Evolutionary conservation across 2,329 filamentous ascomycete genomes (phyloP), one percentile per base, ranked within the genome.

Genomic region (Stagonosporopsis rhizophila): DNA sequence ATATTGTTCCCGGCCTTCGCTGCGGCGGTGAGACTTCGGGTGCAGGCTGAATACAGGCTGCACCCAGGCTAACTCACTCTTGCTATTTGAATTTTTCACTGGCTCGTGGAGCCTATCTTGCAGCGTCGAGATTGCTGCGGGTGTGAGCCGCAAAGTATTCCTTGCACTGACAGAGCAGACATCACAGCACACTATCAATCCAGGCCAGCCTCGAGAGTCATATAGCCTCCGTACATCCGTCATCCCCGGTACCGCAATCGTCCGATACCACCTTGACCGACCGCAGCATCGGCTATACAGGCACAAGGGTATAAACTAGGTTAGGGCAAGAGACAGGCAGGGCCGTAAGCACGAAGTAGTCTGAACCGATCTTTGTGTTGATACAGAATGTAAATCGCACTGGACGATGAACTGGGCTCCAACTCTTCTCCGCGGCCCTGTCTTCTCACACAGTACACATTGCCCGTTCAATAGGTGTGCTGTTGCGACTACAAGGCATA

Each of bases 21-120:
- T 44, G 37, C 37, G 34, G 32, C 23, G 44, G 44, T 54, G 38
- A 19, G 19, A 47, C 23, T 30, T 54, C 51, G 42, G 50, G 27
- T 22, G 8, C 30, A 32, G 17, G 14, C 34, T 45, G 41, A 6
- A 37, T 28, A 30, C 39, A 15, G 25, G 7, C 32, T 14, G 22
- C 23, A 34, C 14, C 3, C 15, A 35, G 32, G 15, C 32, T 35
- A 12, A 9, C 15, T 35, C 23, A 44, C 12, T 25, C 7, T 27
- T 42, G 30, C 19, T 20, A 12, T 30, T 48, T 23, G 20, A 30
- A 11, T 17, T 7, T 15, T 30, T 2, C 5, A 5, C 2, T 23
- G 17, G 17, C 44, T 20, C 42, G 42, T 30, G 22, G 39, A n/a
- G 22, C 22, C n/a, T 38, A 27, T 23, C 22, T 47, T 28, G 27